Conservation (phyloP, 345 rosid genomes). For the Euphorbia pulcherrima region DNA sequence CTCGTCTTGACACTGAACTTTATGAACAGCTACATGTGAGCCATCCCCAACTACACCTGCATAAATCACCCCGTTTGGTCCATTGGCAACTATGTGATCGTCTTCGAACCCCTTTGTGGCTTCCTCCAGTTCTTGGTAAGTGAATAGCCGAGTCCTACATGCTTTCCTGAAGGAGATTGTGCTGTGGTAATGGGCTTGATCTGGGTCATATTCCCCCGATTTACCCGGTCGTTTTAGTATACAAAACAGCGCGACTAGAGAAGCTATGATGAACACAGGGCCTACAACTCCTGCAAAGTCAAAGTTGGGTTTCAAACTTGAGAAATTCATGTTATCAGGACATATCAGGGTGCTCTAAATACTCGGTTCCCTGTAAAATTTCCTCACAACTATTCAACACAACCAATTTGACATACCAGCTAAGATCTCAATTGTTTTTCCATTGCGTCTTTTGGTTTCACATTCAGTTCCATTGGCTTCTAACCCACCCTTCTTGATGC, state of each 20-base stretch:
- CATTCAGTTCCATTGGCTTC: slow-evolving; percentile 50
- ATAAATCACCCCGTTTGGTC: slow-evolving; percentile 45
- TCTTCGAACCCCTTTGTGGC: slow-evolving; percentile 65
- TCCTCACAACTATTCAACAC: no score
- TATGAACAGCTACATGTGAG: slow-evolving; percentile 63
- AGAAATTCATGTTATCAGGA: no score
- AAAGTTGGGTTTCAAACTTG: neutral
- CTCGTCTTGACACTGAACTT: slow-evolving; percentile 50
- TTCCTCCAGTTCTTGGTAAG: slow-evolving; percentile 66
- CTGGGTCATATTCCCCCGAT: slow-evolving; percentile 26
- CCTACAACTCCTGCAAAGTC: slow-evolving; percentile 45
- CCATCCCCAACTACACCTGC: slow-evolving; percentile 60
- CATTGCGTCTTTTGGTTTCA: slow-evolving; percentile 30
- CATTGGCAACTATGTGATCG: slow-evolving; percentile 43
- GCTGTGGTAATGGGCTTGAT: slow-evolving; percentile 35
- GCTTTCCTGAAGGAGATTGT: slow-evolving; percentile 62
- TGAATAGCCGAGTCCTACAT: slow-evolving; percentile 58
- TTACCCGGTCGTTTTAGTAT: slow-evolving; percentile 47
- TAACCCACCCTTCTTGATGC: slow-evolving; percentile 52
- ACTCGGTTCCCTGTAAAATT: no score
- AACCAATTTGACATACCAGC: slow-evolving; percentile 41
- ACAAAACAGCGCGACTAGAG: slow-evolving; percentile 49
- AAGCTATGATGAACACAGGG: slow-evolving; percentile 41
- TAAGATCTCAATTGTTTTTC: slow-evolving; percentile 45
- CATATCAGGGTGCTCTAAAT: no score